A percentile compares a stretch with the other conserved stretches of the same genome.
Evolutionary conservation across 805 yeast genomes (phyloP).

Genomic region (Wickerhamiella azyma): DNA sequence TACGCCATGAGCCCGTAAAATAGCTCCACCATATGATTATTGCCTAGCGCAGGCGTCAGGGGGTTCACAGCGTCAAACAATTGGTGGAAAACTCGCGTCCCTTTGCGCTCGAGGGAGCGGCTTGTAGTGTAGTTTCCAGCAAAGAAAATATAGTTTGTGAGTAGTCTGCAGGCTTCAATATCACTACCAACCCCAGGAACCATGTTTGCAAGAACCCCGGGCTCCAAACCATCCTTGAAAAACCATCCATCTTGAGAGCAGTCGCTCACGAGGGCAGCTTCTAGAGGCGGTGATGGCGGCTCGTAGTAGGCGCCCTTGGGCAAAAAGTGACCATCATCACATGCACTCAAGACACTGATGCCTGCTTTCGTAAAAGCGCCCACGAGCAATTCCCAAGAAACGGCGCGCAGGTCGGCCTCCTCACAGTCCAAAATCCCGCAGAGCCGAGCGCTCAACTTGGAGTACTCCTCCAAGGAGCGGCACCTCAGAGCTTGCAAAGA

Average conservation of each 20-base stretch:
- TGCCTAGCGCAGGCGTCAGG: conserved; percentile 17
- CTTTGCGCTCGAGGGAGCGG: conserved; percentile 4
- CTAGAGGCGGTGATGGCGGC: not conserved
- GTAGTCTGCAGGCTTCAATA: conserved; percentile 8
- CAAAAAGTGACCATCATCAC: conserved; percentile 20
- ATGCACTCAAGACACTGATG: conserved; percentile 19
- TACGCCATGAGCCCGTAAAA: conserved; percentile 22
- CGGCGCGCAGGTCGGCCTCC: conserved; percentile 15
- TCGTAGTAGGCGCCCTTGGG: conserved; percentile 14
- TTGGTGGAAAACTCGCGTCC: conserved; percentile 19
- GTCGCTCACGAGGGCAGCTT: conserved; percentile 20
- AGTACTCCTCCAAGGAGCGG: conserved; percentile 15
- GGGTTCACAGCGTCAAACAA: conserved; percentile 25
- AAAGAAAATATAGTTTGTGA: conserved; percentile 15
- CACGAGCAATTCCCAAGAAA: conserved; percentile 19
- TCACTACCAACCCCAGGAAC: conserved; percentile 4
- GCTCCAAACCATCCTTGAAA: conserved; percentile 12
- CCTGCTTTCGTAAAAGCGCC: conserved; percentile 17
- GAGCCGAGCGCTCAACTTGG: conserved; percentile 10
- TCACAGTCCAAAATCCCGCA: conserved; percentile 11
- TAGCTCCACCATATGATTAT: conserved; percentile 27
- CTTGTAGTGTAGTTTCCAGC: conserved; percentile 13
- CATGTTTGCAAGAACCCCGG: not conserved
- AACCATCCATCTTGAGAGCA: conserved; percentile 21
- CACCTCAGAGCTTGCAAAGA: conserved; percentile 6